Percentiles rank a stretch among this genome's conserved stretches.
These are phyloP conservation scores for Plasmodium vivax DNA, from an alignment of 169 alveolate species.

Conservation along the genomic window DNA sequence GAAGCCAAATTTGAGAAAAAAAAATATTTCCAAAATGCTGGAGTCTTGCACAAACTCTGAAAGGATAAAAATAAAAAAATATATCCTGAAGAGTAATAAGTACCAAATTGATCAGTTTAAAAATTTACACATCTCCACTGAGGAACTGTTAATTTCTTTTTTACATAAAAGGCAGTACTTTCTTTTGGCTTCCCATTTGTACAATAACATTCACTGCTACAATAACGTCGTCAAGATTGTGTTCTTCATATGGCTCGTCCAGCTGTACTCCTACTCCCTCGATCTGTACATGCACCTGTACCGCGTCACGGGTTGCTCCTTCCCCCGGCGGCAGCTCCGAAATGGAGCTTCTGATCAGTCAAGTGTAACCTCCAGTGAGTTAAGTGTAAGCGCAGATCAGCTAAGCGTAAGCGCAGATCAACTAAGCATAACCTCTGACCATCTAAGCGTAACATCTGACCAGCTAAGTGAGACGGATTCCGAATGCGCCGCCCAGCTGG, in stretches of 20 bases:
- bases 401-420: neutral
- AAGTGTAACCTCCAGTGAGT: neutral
- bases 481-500: neutral
- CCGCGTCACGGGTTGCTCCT: neutral
- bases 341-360: neutral
- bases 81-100: slow-evolving; percentile 55
- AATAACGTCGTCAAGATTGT: slow-evolving; percentile 40
- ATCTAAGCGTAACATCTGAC: neutral
- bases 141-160: slow-evolving; percentile 64
- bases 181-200: slow-evolving; percentile 20
- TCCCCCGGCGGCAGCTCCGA: neutral
- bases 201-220: slow-evolving; percentile 55
- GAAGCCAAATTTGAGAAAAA: slow-evolving; percentile 16
- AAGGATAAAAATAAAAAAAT: slow-evolving; percentile 33
- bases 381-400: neutral
- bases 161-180: slow-evolving; percentile 69
- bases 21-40: slow-evolving; percentile 6
- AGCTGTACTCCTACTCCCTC: slow-evolving; percentile 39
- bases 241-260: slow-evolving; percentile 68
- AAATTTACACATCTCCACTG: slow-evolving; percentile 41
- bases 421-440: neutral
- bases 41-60: slow-evolving; percentile 16
- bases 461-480: neutral
- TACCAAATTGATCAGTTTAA: slow-evolving; percentile 62
- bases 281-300: slow-evolving; percentile 50